These are phyloP conservation scores for Carex arenaria DNA, from an alignment of 202 grass and related monocot species.

Conservation along the genomic window DNA sequence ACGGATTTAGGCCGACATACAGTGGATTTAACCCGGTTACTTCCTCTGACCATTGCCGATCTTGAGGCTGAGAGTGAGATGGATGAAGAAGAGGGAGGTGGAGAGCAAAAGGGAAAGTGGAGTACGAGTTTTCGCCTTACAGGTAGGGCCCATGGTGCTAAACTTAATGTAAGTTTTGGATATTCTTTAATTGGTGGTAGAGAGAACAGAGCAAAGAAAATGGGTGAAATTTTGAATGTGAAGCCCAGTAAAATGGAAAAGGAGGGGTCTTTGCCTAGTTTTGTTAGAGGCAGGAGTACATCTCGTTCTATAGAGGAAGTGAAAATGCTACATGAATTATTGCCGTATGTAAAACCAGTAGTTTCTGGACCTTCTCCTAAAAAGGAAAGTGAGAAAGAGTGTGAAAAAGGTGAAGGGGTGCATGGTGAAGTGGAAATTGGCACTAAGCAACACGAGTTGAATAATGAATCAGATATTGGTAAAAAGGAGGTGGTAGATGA, in stretches of 20 bases:
- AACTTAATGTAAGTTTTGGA: constrained; percentile 74
- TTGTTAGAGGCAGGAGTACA: constrained; percentile 32
- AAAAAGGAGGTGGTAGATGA: constrained; percentile 25
- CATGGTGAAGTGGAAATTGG: neutral
- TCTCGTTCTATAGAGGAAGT: constrained; percentile 42
- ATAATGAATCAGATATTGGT: neutral
- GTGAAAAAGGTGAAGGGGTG: neutral
- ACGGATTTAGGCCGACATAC: constrained; percentile 71
- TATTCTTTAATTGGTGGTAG: constrained; percentile 33
- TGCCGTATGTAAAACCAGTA: constrained; percentile 50
- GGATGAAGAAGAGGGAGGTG: constrained; percentile 43
- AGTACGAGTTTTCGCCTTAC: constrained; percentile 78
- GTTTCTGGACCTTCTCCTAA: constrained; percentile 18
- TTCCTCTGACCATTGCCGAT: constrained; percentile 61
- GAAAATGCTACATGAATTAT: constrained; percentile 76
- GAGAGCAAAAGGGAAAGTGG: constrained; percentile 74
- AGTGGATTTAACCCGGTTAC: constrained; percentile 69
- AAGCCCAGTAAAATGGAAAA: constrained; percentile 31
- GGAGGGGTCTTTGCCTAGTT: constrained; percentile 34
- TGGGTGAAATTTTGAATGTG: constrained; percentile 29
- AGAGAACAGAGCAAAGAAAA: constrained; percentile 28
- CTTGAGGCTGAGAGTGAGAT: constrained; percentile 39
- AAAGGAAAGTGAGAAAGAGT: neutral
- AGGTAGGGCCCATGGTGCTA: constrained; percentile 60
- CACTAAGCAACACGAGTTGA: neutral